Base-by-base conservation (phyloP, 2,329 filamentous ascomycete genomes). In the Dothideomycetidae sp. region DNA sequence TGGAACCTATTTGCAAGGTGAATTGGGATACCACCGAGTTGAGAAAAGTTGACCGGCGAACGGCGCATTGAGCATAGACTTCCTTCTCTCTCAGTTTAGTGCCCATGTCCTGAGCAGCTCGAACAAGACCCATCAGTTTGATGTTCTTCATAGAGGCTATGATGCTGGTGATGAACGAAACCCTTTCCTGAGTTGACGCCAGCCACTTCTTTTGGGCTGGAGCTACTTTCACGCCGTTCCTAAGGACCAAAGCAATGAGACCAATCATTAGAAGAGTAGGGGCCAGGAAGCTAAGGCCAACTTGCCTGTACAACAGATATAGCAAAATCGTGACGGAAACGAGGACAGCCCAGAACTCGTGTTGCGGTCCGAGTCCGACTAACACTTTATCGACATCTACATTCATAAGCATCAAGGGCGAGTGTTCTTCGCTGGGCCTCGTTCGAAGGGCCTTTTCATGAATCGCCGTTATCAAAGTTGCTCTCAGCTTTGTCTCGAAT, bases 351-450 rank as follows among this genome's bases (percentile, higher is more conserved):
- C 51, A 53, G 15, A 52, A 42, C 26, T 54, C 49, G 33, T 53
- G 46, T 21, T 51, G 40, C 13, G 39, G 23, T 14, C 42, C 37
- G 9, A 45, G 31, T 5, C 46, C 50, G n/a, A 35, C 33, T 3
- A 51, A 29, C n/a, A 50, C 29, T 29, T 50, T 52, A 30, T 54
- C 51, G 10, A 53, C 50, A 35, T 53, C 51, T 3, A 51, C 50
- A 15, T 50, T 53, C 51, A 53, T 53, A 3, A 52, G 44, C 13
- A 51, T 50, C 4, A 50, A 46, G 5, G 51, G 48, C 4, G 45
- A 46, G 26, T 33, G 41, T 11, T 41, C 31, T 13, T 21, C n/a
- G 11, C 37, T 44, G 2, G 50, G 44, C 23, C 42, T 16, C 11
- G 45, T 45, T 5, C 45, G 37, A 4, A 53, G 32, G 3, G 50